Conservation (phyloP, 2,329 filamentous ascomycete genomes). For the Phyllosticta citrichinensis region DNA sequence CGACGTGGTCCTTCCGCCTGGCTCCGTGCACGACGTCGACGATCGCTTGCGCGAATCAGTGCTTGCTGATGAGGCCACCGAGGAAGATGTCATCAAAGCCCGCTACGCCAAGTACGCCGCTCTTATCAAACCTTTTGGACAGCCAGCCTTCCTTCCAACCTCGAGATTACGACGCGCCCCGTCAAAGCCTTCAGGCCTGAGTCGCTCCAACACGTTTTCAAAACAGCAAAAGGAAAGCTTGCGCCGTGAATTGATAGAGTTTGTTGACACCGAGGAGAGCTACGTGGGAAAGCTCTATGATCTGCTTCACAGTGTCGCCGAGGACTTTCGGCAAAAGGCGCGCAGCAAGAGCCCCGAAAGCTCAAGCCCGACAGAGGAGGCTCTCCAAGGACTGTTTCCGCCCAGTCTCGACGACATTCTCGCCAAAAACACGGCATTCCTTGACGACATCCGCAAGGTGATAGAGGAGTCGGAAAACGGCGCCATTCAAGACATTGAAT, state of each 20-base stretch:
- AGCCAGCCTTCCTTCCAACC: constrained; percentile 78
- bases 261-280: constrained; percentile 87
- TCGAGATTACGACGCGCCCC: constrained; percentile 75
- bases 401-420: constrained; percentile 70
- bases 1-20: constrained; percentile 74
- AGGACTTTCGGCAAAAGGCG: constrained; percentile 65
- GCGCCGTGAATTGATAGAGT: constrained; percentile 77
- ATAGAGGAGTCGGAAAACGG: constrained; percentile 78
- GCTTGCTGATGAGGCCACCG: constrained; percentile 45
- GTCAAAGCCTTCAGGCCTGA: constrained; percentile 73
- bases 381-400: constrained; percentile 71
- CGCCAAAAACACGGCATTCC: constrained; percentile 69
- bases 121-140: constrained; percentile 69
- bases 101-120: constrained; percentile 72
- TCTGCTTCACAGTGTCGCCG: constrained; percentile 69
- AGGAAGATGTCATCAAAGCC: constrained; percentile 56
- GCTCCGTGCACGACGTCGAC: constrained; percentile 46
- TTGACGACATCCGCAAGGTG: constrained; percentile 63
- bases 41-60: constrained; percentile 41
- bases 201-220: constrained; percentile 66
- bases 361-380: constrained; percentile 60
- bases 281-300: constrained; percentile 85
- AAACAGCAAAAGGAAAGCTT: constrained; percentile 75
- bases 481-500: constrained; percentile 66
- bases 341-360: constrained; percentile 48